Evolutionary conservation across 345 rosid species (phyloP).

Genomic region (Schrenkiella parvula): DNA sequence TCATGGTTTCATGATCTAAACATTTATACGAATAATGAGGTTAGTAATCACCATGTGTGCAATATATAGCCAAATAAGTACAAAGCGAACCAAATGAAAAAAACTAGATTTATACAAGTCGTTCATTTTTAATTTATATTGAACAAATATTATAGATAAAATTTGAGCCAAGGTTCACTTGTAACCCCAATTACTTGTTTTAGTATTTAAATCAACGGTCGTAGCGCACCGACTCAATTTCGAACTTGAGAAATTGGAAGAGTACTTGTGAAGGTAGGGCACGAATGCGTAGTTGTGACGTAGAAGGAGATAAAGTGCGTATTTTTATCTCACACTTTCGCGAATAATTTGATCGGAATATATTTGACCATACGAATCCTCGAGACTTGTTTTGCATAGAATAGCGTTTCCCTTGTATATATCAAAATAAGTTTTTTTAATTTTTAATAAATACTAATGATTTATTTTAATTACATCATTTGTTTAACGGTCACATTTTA

Average conservation of each 20-base stretch:
- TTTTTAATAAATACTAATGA: not conserved
- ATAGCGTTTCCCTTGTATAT: not conserved
- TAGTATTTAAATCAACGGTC: not conserved
- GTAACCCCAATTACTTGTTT: not conserved
- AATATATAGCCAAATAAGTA: not conserved
- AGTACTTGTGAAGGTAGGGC: constrained; percentile 12
- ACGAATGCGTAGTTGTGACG: constrained; percentile 30
- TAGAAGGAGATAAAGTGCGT: constrained; percentile 17
- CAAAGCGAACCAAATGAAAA: not conserved
- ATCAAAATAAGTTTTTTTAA: not conserved
- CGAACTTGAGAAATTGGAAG: not conserved
- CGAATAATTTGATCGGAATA: constrained; percentile 30
- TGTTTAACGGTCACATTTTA: not conserved
- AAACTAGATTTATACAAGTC: not conserved
- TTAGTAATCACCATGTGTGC: not conserved
- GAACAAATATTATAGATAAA: not conserved
- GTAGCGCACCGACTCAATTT: constrained; percentile 1
- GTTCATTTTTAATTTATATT: not conserved
- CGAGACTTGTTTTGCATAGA: constrained; percentile 8
- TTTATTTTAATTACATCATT: not conserved
- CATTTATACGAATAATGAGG: not conserved
- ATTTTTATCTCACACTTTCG: constrained; percentile 20
- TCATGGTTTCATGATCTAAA: constrained; percentile 2
- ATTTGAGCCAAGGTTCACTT: not conserved
- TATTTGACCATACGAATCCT: constrained; percentile 32